Evolutionary conservation across 192 early-diverging fungal genomes (phyloP), one percentile per base, ranked within the genome.

Genomic region (Umbelopsis sp.): DNA sequence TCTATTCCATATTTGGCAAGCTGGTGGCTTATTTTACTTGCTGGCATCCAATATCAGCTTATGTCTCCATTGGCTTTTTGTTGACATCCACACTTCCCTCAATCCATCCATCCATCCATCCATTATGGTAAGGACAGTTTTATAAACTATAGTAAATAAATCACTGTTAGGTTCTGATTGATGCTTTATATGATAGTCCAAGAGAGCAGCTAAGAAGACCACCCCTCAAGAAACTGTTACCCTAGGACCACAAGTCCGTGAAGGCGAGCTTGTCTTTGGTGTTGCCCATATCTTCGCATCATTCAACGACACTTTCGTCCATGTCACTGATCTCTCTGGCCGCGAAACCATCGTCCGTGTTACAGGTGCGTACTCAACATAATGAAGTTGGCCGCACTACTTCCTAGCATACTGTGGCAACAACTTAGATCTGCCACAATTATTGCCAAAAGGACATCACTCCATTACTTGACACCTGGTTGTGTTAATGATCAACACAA

Each of bases 251-350:
- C 92, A 98, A 86, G 94, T 96, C 81, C 93, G 93, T 78, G 94
- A 94, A 80, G 97, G 96, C 77, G 97, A 99, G 88, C 87, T 93
- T 76, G 98, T 99, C 71, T 99, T 98, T 77, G 97, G 96, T 80
- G 98, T 99, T 88, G 95, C 95, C 73, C 98, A 97, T 90, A 98
- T 99, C 86, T 98, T 92, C 83, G 97, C 98, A 77, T 93, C 91
- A 54, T 97, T 94, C 90, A 99, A 99, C 89, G 98, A 99, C 85
- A 98, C 97, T 77, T 99, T 99, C 79, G 95, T 98, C 76, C 98
- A 99, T 86, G 91, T 99, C 81, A 99, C 98, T 74, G 98, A 99
- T 97, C 86, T 99, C 77, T 94, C 97, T 74, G 98, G 98, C 62
- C 91, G 96, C 81, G 97, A 99, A 91, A 99, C 98, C 83, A 97